Percentiles rank a stretch among this genome's conserved stretches.
Evolutionary conservation across 305 asterid species (phyloP).

Genomic region (Coffea humblotiana): DNA sequence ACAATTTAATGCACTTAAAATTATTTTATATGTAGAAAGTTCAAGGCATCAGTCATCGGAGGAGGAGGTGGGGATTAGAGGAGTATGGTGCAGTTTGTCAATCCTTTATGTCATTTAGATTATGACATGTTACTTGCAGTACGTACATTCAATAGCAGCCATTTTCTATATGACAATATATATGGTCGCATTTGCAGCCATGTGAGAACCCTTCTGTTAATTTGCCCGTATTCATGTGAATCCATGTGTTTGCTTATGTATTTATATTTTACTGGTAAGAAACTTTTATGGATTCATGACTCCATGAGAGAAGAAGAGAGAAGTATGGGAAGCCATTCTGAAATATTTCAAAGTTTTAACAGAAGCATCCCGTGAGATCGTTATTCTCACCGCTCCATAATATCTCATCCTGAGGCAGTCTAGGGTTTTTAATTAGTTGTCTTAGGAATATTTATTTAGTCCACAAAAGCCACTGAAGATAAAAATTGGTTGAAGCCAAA

Average conservation of each 20-base stretch:
- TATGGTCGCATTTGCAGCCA: slow-evolving; percentile 1
- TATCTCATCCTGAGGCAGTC: background rate
- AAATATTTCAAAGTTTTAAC: background rate
- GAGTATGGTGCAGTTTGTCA: background rate
- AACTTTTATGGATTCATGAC: too few species aligned
- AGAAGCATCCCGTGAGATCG: background rate
- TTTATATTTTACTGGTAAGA: background rate
- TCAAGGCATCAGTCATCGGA: background rate
- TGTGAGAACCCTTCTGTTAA: background rate
- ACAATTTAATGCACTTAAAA: background rate
- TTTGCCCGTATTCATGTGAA: slow-evolving; percentile 16
- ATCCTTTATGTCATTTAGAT: background rate
- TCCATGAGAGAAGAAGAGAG: too few species aligned
- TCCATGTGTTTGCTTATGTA: slow-evolving; percentile 11
- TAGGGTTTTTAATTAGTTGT: too few species aligned
- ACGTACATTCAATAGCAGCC: background rate
- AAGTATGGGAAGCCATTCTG: background rate
- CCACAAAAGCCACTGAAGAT: background rate
- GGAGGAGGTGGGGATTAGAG: background rate
- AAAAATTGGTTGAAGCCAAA: background rate
- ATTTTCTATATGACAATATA: background rate
- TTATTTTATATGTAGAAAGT: background rate
- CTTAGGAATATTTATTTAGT: background rate
- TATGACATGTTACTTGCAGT: background rate
- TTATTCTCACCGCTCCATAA: background rate